Conservation (phyloP, 257 asterid genomes). For the Salvia miltiorrhiza region DNA sequence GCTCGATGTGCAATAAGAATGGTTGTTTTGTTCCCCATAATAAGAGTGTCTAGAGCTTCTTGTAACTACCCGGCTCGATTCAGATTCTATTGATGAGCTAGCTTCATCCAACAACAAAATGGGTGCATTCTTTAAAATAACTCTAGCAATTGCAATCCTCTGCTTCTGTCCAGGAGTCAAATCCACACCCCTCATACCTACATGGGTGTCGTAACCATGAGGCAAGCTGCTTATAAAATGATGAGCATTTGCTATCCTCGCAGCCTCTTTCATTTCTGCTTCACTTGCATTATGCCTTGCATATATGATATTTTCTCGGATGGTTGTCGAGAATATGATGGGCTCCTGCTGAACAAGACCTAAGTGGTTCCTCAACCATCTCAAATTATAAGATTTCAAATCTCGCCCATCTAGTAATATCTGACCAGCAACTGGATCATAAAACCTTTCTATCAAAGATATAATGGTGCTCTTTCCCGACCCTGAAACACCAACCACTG, state of each 20-base stretch:
- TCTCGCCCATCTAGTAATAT: constrained; percentile 89
- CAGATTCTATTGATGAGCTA: constrained; percentile 94
- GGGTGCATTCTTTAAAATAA: constrained; percentile 87
- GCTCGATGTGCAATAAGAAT: constrained; percentile 95
- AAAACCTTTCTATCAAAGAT: constrained; percentile 85
- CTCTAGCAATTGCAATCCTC: constrained; percentile 94
- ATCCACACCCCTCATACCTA: constrained; percentile 99
- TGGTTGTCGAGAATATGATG: constrained; percentile 90
- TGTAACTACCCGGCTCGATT: constrained; percentile 94
- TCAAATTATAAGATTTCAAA: constrained; percentile 77
- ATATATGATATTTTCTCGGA: constrained; percentile 88
- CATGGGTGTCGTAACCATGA: constrained; percentile 98
- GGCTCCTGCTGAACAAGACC: constrained; percentile 99
- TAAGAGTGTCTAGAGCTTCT: constrained; percentile 93
- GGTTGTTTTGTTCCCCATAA: constrained; percentile 97
- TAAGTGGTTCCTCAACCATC: constrained; percentile 98
- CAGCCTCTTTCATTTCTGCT: constrained; percentile 99
- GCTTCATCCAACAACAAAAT: constrained; percentile 94
- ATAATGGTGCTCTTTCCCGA: constrained; percentile 98
- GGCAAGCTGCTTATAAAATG: constrained; percentile 99
- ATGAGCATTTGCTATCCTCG: constrained; percentile 98
- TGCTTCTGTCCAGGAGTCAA: constrained; percentile 98
- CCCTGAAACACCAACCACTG: constrained; percentile 98
- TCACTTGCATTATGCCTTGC: constrained; percentile 99
- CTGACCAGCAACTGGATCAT: constrained; percentile 94